These are phyloP conservation scores for Yarrowia sp. DNA, from an alignment of 805 yeast genomes.

Conservation along the genomic window DNA sequence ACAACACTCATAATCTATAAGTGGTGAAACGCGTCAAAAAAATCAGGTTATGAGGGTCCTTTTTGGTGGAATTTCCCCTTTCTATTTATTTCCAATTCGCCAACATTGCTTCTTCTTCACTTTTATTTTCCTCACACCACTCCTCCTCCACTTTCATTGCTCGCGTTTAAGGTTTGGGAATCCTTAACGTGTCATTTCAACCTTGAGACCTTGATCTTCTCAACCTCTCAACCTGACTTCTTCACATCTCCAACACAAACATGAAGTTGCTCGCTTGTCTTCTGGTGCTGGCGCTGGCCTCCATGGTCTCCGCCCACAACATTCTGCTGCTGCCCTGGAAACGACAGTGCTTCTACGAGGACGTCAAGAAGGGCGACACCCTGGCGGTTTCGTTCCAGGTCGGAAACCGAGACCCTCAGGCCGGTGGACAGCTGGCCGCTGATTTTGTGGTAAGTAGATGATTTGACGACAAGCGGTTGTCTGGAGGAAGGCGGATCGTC, in stretches of 20 bases:
- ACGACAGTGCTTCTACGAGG: conserved; percentile 86
- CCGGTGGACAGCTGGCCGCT: conserved; percentile 50
- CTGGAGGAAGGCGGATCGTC: neutral
- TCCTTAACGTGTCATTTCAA: conserved; percentile 35
- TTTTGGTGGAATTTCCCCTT: too few relatives aligned
- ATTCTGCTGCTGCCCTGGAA: conserved; percentile 83
- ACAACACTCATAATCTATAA: too few relatives aligned
- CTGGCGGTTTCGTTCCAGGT: conserved; percentile 90
- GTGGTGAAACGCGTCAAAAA: too few relatives aligned
- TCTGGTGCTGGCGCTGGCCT: conserved; percentile 37
- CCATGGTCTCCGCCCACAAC: conserved; percentile 66
- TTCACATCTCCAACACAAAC: conserved; percentile 14
- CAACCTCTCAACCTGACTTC: neutral
- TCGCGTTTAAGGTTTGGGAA: conserved; percentile 29
- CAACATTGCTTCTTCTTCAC: too few relatives aligned
- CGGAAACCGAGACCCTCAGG: conserved; percentile 74
- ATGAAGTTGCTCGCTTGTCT: conserved; percentile 38
- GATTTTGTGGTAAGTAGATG: conserved; percentile 63
- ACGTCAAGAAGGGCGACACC: conserved; percentile 81
- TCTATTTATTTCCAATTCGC: too few relatives aligned
- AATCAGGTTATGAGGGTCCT: too few relatives aligned
- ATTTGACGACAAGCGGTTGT: too few relatives aligned
- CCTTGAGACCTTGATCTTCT: too few relatives aligned
- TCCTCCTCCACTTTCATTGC: too few relatives aligned
- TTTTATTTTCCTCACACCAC: too few relatives aligned